Percentiles rank a stretch among this genome's conserved stretches.
These are phyloP conservation scores for Mixia osmundae DNA, from an alignment of 1,284 basidiomycete genomes.

Conservation along the genomic window DNA sequence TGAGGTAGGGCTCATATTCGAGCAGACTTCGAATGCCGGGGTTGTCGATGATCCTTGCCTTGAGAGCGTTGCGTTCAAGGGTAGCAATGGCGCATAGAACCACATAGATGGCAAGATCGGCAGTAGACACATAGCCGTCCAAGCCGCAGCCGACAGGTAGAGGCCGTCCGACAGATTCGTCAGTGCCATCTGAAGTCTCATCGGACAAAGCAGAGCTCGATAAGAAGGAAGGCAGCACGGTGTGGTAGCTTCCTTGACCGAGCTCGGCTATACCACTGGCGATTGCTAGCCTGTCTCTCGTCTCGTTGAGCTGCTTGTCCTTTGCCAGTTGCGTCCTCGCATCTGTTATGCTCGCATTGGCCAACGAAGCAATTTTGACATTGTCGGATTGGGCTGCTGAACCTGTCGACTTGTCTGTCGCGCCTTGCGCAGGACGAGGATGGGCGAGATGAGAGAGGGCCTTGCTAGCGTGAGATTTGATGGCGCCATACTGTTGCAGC, in stretches of 20 bases:
- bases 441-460: too few relatives aligned
- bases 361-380: too few relatives aligned
- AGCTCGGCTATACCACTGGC: conserved; percentile 48
- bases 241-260: conserved; percentile 43
- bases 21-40: conserved; percentile 46
- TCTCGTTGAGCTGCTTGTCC: conserved; percentile 14
- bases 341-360: too few relatives aligned
- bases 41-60: conserved; percentile 40
- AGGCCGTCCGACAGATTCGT: not conserved
- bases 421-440: too few relatives aligned
- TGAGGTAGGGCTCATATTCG: conserved; percentile 59
- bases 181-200: too few relatives aligned
- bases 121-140: conserved; percentile 39
- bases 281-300: conserved; percentile 42
- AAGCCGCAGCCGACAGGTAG: too few relatives aligned
- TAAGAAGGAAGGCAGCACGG: conserved; percentile 44
- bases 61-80: conserved; percentile 42
- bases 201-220: not conserved
- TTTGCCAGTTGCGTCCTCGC: conserved; percentile 14
- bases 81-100: conserved; percentile 55
- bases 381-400: too few relatives aligned
- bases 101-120: conserved; percentile 61
- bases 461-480: conserved; percentile 69
- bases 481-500: conserved; percentile 53
- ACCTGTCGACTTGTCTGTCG: conserved; percentile 26